A percentile compares a stretch with the other conserved stretches of the same genome.
Evolutionary conservation across 2,329 filamentous ascomycete species (phyloP).

Genomic region (Drechslerella dactyloides): DNA sequence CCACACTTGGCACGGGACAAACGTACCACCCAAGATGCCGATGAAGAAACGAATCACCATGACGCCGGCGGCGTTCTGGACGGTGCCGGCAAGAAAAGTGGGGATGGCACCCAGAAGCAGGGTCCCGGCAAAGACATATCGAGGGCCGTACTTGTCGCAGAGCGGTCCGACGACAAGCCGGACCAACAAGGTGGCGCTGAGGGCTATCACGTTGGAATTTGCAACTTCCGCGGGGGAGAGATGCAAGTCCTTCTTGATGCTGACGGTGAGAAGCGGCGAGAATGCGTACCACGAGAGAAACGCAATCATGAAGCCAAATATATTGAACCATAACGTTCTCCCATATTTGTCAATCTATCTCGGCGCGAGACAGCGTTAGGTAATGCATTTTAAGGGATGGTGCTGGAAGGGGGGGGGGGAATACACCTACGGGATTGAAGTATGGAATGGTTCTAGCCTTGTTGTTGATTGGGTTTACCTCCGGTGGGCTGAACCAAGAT

Average conservation of each 20-base stretch:
- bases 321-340: constrained; percentile 87
- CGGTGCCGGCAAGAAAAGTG: constrained; percentile 79
- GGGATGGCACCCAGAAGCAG: constrained; percentile 81
- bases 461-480: constrained; percentile 80
- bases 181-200: constrained; percentile 73
- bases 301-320: constrained; percentile 82
- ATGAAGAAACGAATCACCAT: constrained; percentile 79
- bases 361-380: constrained; percentile 3
- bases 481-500: constrained; percentile 62
- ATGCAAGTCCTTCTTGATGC: constrained; percentile 78
- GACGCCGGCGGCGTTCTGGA: constrained; percentile 71
- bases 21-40: constrained; percentile 76
- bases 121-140: constrained; percentile 76
- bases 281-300: constrained; percentile 96
- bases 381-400: not conserved
- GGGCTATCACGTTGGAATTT: constrained; percentile 88
- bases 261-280: constrained; percentile 77
- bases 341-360: constrained; percentile 71
- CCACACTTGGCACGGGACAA: constrained; percentile 90
- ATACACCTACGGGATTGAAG: constrained; percentile 69
- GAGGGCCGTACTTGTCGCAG: constrained; percentile 84
- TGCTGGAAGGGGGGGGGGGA: not conserved
- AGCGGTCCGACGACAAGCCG: constrained; percentile 78
- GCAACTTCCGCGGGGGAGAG: constrained; percentile 74
- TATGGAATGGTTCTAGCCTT: constrained; percentile 82